phyloP scores from a whole-genome alignment of 352 stramenopile species.

The Globisporangium nagaii region DNA sequence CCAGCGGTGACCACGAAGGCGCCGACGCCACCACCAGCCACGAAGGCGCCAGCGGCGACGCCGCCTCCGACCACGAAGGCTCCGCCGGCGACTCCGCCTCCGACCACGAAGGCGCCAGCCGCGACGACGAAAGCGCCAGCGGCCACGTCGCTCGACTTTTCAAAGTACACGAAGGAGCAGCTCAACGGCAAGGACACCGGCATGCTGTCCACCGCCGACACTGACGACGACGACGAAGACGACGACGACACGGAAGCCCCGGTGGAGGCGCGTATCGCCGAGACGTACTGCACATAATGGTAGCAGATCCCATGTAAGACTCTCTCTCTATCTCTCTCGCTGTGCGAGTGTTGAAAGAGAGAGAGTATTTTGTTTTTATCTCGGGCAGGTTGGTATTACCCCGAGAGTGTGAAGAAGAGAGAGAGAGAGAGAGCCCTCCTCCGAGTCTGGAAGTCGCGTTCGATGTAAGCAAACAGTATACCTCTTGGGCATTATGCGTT shows the following conservation, averaged over 20 bases:
- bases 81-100: not conserved
- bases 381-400: not conserved
- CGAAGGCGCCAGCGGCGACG: not conserved
- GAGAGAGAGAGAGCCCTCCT: not conserved
- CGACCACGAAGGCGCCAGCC: not conserved
- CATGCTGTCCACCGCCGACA: not conserved
- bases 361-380: conserved; percentile 1
- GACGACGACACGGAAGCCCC: not conserved
- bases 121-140: not conserved
- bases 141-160: conserved; percentile 3
- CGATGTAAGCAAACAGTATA: conserved; percentile 1
- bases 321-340: no score
- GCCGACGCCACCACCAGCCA: not conserved
- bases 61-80: not conserved
- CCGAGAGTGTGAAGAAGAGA: no score
- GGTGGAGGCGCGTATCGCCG: not conserved
- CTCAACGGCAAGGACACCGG: conserved; percentile 1
- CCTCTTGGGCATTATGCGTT: conserved; percentile 2
- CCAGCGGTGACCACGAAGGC: conserved; percentile 4
- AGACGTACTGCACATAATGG: conserved; percentile 2
- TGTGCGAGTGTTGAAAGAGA: no score
- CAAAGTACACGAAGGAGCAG: conserved; percentile 5
- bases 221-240: not conserved
- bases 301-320: no score
- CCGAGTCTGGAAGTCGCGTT: not conserved